Evolutionary conservation across 768 basidiomycete species (phyloP).

Genomic region (Termitomyces sp.): DNA sequence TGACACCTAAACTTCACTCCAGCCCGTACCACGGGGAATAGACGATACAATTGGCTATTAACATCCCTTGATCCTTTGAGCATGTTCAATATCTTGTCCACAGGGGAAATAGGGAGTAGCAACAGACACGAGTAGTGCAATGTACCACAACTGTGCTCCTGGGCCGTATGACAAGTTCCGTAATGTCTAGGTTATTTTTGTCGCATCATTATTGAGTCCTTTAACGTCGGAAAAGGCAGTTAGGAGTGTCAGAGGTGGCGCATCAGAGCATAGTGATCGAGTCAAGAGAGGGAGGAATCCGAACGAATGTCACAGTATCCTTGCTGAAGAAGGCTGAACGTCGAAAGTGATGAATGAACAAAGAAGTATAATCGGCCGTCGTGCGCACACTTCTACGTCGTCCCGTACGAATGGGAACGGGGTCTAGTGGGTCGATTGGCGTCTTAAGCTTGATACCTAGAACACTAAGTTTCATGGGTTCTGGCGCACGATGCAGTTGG

Average conservation of each 20-base stretch:
- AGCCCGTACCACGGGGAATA: neutral
- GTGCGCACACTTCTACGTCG: neutral
- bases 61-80: neutral
- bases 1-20: neutral
- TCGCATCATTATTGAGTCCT: neutral
- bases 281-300: neutral
- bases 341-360: neutral
- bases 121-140: neutral
- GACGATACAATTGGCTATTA: neutral
- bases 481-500: neutral
- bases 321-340: neutral
- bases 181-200: neutral
- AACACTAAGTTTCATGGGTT: neutral
- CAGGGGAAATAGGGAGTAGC: neutral
- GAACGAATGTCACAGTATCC: neutral
- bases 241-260: neutral
- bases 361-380: neutral
- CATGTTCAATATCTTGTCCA: neutral
- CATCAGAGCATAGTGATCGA: neutral
- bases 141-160: neutral
- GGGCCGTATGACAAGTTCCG: too few relatives aligned
- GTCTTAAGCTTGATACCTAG: neutral
- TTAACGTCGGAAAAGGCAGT: neutral
- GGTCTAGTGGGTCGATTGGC: neutral
- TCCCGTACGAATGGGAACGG: neutral